phyloP scores from a whole-genome alignment of 2,329 filamentous ascomycete genomes.

The Venturia oleaginea region DNA sequence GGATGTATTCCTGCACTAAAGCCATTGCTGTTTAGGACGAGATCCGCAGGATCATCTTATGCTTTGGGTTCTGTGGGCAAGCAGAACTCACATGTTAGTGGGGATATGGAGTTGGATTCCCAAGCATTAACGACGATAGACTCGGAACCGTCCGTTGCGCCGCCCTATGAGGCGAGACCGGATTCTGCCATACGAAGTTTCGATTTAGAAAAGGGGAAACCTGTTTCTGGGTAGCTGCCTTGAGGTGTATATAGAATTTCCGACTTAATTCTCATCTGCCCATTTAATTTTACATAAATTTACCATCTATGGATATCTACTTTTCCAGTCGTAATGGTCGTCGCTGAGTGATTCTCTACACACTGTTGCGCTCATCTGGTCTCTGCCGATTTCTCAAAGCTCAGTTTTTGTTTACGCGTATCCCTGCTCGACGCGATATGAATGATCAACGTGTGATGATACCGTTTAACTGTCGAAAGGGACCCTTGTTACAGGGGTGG shows the following conservation, averaged over 20 bases:
- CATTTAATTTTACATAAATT: background rate
- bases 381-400: too few species aligned
- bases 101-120: conserved; percentile 13
- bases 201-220: conserved; percentile 1
- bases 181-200: conserved; percentile 1
- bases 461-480: too few species aligned
- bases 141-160: background rate
- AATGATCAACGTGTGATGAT: too few species aligned
- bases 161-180: background rate
- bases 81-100: conserved; percentile 19
- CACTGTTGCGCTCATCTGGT: too few species aligned
- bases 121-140: conserved; percentile 14
- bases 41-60: conserved; percentile 20
- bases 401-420: too few species aligned
- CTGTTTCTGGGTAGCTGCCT: background rate
- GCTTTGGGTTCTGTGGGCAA: conserved; percentile 16
- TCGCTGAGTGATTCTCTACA: too few species aligned
- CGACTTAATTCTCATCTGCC: background rate
- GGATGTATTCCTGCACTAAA: conserved; percentile 14
- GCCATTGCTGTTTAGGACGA: conserved; percentile 22
- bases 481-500: too few species aligned
- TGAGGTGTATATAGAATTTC: background rate
- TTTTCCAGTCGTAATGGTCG: background rate
- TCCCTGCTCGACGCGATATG: too few species aligned
- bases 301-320: too few species aligned